Base-by-base conservation (phyloP, 306 rosid genomes). In the Prunus armeniaca region DNA sequence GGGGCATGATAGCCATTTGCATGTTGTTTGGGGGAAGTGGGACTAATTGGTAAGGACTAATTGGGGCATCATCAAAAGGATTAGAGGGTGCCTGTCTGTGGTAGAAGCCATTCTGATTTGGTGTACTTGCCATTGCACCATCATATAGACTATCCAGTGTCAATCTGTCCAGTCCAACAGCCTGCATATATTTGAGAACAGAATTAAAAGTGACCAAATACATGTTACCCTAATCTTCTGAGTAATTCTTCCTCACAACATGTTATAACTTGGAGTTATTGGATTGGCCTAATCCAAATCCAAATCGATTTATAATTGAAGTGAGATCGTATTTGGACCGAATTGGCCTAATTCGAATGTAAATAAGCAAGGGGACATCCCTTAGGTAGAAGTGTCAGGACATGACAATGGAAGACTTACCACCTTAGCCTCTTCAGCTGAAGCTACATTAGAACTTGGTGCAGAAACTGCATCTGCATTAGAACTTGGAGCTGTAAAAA, bases 111-210 rank as follows among this genome's bases (percentile, higher is more conserved):
- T n/a, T 54, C 64, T 52, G 50, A 71, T 71, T 51, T 71, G 62
- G 75, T 52, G 64, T 54, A 30, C 28, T 54, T 52, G 75, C 3
- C 32, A 71, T 71, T 69, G 58, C 73, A 7, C 34, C 30, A 50
- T 71, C 75, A 6, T 52, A 71, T 18, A 71, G 75, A 54, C 64
- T 52, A 25, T 71, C 63, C 12, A 71, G 64, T 51, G 75, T 52
- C 28, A 13, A 28, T 52, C 75, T 71, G 30, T 71, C 75, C 22
- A 71, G 75, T 49, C 27, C 62, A 52, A 43, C 63, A 71, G 45
- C 50, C 64, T 71, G 64, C 50, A 71, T 52, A 19, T 30, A 8
- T 52, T 71, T 71, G 19, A 54, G 6, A 11, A 71, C 2, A 51
- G 12, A 69, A 6, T 68, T 47, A 68, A 47, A 6, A 68, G 1